Evolutionary conservation across 148 eudicot species (phyloP).

Genomic region (Rhododendron williamsianum): DNA sequence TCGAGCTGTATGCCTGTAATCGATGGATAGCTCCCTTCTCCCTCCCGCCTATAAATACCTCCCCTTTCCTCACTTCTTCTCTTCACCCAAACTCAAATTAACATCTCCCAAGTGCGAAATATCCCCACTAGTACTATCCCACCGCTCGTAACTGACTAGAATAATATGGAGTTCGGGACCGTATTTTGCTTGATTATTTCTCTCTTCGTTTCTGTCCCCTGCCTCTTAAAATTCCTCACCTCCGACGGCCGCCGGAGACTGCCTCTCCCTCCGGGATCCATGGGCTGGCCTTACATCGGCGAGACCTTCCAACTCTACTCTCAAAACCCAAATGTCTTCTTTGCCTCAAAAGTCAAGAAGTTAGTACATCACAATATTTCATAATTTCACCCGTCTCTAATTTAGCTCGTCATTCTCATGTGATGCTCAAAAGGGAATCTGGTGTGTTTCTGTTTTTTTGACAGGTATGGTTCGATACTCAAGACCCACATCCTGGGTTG

Average conservation of each 20-base stretch:
- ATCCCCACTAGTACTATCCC: not conserved
- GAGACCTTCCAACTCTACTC: conserved; percentile 94
- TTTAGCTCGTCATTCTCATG: not conserved
- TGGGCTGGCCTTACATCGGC: conserved; percentile 95
- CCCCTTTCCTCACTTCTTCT: conserved; percentile 5
- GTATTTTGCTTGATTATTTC: conserved; percentile 7
- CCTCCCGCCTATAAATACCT: conserved; percentile 29
- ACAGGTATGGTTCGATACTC: conserved; percentile 81
- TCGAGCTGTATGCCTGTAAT: conserved; percentile 46
- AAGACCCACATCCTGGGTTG: conserved; percentile 88
- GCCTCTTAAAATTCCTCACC: conserved; percentile 12
- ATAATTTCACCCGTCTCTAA: conserved; percentile 7
- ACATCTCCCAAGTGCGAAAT: conserved; percentile 4
- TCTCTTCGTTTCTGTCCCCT: not conserved
- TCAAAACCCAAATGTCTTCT: conserved; percentile 83
- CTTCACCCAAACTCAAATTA: conserved; percentile 6
- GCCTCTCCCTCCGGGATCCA: conserved; percentile 78
- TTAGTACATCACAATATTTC: conserved; percentile 20
- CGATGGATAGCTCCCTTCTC: conserved; percentile 18
- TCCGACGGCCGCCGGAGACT: conserved; percentile 26
- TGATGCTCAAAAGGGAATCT: not conserved
- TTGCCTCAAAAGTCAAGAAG: conserved; percentile 78
- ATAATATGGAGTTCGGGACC: conserved; percentile 28
- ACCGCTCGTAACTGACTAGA: not conserved
- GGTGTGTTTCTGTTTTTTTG: not conserved